Conservation (phyloP, 495 filamentous ascomycete species). For the Ascobolus immersus region DNA sequence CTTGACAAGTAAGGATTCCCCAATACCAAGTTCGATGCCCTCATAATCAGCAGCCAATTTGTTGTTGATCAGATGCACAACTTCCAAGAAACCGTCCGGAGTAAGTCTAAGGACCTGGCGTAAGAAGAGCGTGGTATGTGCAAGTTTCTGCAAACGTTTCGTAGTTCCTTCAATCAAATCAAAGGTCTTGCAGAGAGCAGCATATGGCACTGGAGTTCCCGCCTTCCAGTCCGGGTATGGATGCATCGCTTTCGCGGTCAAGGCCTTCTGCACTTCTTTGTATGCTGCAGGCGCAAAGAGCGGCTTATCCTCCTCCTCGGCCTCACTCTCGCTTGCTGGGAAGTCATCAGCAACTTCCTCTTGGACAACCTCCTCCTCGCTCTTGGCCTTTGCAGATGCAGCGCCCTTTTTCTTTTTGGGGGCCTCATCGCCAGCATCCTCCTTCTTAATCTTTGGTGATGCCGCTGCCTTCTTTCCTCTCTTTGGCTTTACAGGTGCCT, state of each 20-base stretch:
- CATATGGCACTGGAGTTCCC: slow-evolving; percentile 75
- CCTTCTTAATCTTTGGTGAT: slow-evolving; percentile 3
- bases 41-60: slow-evolving; percentile 92
- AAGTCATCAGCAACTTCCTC: slow-evolving; percentile 20
- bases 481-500: slow-evolving; percentile 9
- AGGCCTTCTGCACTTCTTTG: slow-evolving; percentile 58
- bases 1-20: slow-evolving; percentile 95
- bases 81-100: slow-evolving; percentile 63
- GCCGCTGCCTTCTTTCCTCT: slow-evolving; percentile 3
- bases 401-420: slow-evolving; percentile 24
- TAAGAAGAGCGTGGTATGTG: slow-evolving; percentile 72
- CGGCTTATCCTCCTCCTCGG: slow-evolving; percentile 37
- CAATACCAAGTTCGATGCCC: slow-evolving; percentile 86
- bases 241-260: slow-evolving; percentile 35
- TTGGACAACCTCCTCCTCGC: slow-evolving; percentile 9
- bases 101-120: slow-evolving; percentile 80
- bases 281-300: slow-evolving; percentile 49
- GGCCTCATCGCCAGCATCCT: slow-evolving; percentile 11
- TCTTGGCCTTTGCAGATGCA: slow-evolving; percentile 17
- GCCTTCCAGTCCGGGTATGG: slow-evolving; percentile 85
- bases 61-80: slow-evolving; percentile 86
- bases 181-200: slow-evolving; percentile 81
- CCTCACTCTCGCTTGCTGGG: slow-evolving; percentile 20
- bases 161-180: slow-evolving; percentile 80
- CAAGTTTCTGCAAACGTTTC: slow-evolving; percentile 62